phyloP scores from a whole-genome alignment of 148 eudicot species.

The Agrostemma githago region DNA sequence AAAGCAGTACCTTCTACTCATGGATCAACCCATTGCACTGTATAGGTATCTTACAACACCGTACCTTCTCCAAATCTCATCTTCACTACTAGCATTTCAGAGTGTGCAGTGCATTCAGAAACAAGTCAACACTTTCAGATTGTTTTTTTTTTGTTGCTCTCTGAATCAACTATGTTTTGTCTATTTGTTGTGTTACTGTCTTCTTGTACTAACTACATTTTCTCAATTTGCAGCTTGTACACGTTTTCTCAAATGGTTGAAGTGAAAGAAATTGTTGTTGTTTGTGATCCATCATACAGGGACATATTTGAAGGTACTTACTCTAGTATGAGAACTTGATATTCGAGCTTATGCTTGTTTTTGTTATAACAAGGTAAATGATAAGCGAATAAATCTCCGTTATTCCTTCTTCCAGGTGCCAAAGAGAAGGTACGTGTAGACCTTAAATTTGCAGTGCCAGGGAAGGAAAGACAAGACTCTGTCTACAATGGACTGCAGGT shows the following conservation, averaged over 20 bases:
- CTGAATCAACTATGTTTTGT: background rate
- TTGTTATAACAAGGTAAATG: slow-evolving; percentile 5
- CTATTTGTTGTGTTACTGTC: background rate
- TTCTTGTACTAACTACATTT: slow-evolving; percentile 16
- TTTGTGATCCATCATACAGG: slow-evolving; percentile 93
- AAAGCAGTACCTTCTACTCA: slow-evolving; percentile 96
- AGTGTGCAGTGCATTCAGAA: background rate
- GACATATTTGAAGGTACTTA: slow-evolving; percentile 90
- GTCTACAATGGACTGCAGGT: slow-evolving; percentile 89
- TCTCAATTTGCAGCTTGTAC: slow-evolving; percentile 52
- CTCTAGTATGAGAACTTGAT: background rate
- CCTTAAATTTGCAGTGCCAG: slow-evolving; percentile 85
- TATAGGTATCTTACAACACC: slow-evolving; percentile 55
- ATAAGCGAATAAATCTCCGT: slow-evolving; percentile 4
- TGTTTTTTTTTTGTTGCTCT: background rate
- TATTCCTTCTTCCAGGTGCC: slow-evolving; percentile 40
- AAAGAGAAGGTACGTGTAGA: slow-evolving; percentile 57
- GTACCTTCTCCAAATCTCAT: slow-evolving; percentile 16
- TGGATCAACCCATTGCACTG: slow-evolving; percentile 90
- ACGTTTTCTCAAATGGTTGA: slow-evolving; percentile 66
- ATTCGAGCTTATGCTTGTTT: background rate
- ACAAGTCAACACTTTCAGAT: background rate
- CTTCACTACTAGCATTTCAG: background rate
- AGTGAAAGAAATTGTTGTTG: slow-evolving; percentile 89
- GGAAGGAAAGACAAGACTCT: slow-evolving; percentile 97